Evolutionary conservation across 768 basidiomycete genomes (phyloP).

Genomic region (Melanogaster broomeanus): DNA sequence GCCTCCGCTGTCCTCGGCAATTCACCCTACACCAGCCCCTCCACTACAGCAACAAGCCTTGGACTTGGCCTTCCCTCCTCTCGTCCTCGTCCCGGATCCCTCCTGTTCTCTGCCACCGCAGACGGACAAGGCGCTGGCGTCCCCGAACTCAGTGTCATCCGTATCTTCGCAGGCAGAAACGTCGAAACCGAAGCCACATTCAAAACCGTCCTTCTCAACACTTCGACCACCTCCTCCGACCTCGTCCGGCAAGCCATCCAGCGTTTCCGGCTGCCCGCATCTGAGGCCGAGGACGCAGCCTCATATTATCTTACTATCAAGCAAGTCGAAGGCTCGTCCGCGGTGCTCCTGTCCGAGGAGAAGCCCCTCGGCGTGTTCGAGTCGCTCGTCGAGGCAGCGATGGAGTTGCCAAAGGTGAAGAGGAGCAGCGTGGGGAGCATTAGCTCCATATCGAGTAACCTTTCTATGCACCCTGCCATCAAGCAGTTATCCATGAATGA

Average conservation of each 20-base stretch:
- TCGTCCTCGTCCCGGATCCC: conserved; percentile 74
- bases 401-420: conserved; percentile 85
- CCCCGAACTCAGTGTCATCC: conserved; percentile 90
- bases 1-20: conserved; percentile 63
- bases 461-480: conserved; percentile 95
- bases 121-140: conserved; percentile 65
- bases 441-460: conserved; percentile 87
- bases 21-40: conserved; percentile 42
- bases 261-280: conserved; percentile 79
- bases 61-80: conserved; percentile 49
- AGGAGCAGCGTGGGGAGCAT: conserved; percentile 93
- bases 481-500: conserved; percentile 95
- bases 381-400: conserved; percentile 75
- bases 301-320: conserved; percentile 90
- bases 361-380: conserved; percentile 92
- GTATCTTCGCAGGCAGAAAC: conserved; percentile 91
- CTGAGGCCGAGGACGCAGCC: conserved; percentile 52
- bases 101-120: conserved; percentile 63
- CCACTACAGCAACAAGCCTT: conserved; percentile 42
- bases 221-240: conserved; percentile 80
- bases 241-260: conserved; percentile 92
- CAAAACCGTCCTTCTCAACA: conserved; percentile 93
- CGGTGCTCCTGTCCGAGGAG: conserved; percentile 69
- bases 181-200: conserved; percentile 95
- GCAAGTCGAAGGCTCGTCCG: conserved; percentile 86